Conservation (phyloP, 2,329 filamentous ascomycete species). For the Stemphylium lycopersici region DNA sequence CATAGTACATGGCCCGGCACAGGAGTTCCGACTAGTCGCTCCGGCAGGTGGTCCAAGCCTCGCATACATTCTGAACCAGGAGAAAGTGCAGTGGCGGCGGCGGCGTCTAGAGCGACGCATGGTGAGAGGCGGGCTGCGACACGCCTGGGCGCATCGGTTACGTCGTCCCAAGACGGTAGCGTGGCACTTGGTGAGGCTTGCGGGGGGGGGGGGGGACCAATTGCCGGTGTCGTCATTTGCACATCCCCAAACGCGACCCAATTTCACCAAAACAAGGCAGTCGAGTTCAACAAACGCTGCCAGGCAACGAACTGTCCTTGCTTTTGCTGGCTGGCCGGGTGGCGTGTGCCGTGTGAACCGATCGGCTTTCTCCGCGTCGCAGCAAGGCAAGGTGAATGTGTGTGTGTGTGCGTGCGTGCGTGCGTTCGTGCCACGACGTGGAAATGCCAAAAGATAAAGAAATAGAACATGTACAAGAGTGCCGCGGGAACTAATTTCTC, state of each 20-base stretch:
- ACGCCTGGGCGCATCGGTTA: not conserved
- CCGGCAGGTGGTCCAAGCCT: not conserved
- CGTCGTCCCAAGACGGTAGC: constrained; percentile 4
- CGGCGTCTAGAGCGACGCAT: constrained; percentile 1
- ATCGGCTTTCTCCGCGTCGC: not conserved
- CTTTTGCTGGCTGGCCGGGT: not conserved
- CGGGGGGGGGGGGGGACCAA: not conserved
- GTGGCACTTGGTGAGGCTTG: constrained; percentile 6
- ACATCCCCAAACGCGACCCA: not conserved
- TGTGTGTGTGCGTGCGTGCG: not conserved
- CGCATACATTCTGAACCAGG: not conserved
- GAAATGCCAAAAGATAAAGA: no score
- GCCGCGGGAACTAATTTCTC: no score
- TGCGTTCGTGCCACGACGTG: no score
- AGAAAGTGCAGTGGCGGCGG: not conserved
- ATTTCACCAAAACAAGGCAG: constrained; percentile 1
- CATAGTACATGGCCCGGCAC: constrained; percentile 10
- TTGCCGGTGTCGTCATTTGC: constrained; percentile 5
- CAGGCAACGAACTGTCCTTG: not conserved
- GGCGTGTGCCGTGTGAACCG: not conserved
- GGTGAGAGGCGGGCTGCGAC: not conserved
- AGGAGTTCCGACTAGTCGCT: constrained; percentile 5
- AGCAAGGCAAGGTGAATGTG: not conserved
- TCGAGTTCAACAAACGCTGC: not conserved
- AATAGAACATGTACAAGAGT: no score